phyloP scores from a whole-genome alignment of 169 alveolate species.

The Theileria equi region DNA sequence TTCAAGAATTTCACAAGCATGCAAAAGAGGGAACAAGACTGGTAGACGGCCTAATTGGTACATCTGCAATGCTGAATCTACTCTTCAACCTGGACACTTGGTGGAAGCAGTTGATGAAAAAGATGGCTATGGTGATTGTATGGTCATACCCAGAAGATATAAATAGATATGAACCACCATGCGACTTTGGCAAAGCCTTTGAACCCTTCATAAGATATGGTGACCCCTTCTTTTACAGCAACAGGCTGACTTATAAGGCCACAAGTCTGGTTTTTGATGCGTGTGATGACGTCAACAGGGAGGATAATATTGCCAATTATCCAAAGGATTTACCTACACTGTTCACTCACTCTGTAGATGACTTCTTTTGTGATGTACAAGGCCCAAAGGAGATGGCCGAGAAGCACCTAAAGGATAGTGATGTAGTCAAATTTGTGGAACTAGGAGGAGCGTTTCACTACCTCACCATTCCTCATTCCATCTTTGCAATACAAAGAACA shows the following conservation, averaged over 20 bases:
- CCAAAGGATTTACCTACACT: conserved; percentile 62
- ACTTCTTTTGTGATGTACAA: conserved; percentile 54
- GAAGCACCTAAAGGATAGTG: no score
- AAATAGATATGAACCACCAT: neutral
- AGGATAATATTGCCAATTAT: conserved; percentile 19
- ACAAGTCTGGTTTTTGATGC: conserved; percentile 20
- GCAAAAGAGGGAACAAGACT: conserved; percentile 1
- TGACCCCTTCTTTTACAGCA: neutral
- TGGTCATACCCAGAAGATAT: neutral
- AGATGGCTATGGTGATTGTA: neutral
- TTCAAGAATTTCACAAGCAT: conserved; percentile 38
- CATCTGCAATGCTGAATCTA: conserved; percentile 68
- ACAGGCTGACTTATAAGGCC: neutral
- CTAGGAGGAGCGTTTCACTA: no score
- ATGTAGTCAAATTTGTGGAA: no score
- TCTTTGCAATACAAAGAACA: no score
- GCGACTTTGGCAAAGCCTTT: neutral
- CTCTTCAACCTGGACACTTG: neutral
- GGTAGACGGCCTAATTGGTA: conserved; percentile 58
- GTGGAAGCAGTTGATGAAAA: no score
- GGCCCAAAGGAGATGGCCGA: no score
- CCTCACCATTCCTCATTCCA: no score
- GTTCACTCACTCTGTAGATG: conserved; percentile 53
- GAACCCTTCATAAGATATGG: no score
- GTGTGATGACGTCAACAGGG: conserved; percentile 13